Conservation (phyloP, 106 monocot genomes). For the Dendrobium chrysotoxum region DNA sequence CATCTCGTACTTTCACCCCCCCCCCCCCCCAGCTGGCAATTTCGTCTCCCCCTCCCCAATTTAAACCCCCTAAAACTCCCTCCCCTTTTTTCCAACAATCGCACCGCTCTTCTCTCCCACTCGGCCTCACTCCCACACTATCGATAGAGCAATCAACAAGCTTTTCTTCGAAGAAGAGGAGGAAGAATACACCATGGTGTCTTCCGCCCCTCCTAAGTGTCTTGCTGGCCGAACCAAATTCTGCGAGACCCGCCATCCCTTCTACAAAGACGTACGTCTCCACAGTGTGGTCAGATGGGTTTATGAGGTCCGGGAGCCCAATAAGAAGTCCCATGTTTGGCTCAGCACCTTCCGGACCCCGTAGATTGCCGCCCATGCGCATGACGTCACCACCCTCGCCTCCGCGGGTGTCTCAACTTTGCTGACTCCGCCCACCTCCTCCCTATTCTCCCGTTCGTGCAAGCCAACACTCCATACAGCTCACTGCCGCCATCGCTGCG, state of each 20-base stretch:
- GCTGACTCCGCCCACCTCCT: conserved; percentile 39
- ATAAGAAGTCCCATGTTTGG: conserved; percentile 78
- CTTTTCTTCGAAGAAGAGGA: conserved; percentile 8
- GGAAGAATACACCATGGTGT: conserved; percentile 44
- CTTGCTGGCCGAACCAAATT: conserved; percentile 80
- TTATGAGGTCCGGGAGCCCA: conserved; percentile 77
- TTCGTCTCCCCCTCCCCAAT: conserved; percentile 1
- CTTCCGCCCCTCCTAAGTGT: conserved; percentile 62
- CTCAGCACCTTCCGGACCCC: conserved; percentile 18
- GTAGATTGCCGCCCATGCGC: background rate
- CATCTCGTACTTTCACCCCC: too few relatives aligned
- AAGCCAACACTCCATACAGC: conserved; percentile 17
- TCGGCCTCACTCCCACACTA: background rate
- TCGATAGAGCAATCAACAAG: background rate
- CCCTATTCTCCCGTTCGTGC: conserved; percentile 15
- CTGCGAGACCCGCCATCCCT: conserved; percentile 70
- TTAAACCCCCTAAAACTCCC: conserved; percentile 7
- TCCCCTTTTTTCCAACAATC: background rate
- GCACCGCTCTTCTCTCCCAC: background rate
- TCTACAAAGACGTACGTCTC: conserved; percentile 66
- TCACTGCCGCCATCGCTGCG: conserved; percentile 22
- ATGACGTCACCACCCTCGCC: background rate
- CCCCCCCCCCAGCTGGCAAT: conserved; percentile 4
- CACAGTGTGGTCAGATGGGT: conserved; percentile 56
- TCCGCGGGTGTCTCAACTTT: conserved; percentile 3